Percentiles rank a stretch among this genome's conserved stretches.
phyloP scores from a whole-genome alignment of 2,329 filamentous ascomycete species.

The Pseudonectria foliicola region DNA sequence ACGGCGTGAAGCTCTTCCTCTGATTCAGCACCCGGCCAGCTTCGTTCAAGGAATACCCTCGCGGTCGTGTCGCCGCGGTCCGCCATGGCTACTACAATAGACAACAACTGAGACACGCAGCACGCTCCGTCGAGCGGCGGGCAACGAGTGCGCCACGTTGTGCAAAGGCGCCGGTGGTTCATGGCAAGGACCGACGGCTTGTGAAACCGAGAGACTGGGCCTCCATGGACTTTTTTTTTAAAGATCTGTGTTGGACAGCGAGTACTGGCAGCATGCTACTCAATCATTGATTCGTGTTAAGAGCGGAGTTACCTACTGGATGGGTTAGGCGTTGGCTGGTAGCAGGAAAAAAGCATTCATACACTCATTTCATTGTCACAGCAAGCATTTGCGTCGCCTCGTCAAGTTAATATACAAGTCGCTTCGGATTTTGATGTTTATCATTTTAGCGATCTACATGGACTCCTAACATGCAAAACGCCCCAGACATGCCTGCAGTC shows the following conservation, averaged over 20 bases:
- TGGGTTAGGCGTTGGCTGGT: conserved; percentile 7
- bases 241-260: too few relatives aligned
- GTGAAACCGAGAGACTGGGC: too few relatives aligned
- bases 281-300: too few relatives aligned
- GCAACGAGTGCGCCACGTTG: too few relatives aligned
- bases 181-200: too few relatives aligned
- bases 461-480: conserved; percentile 28
- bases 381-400: neutral
- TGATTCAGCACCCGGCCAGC: conserved; percentile 22
- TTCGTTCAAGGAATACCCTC: conserved; percentile 3
- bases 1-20: conserved; percentile 58
- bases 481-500: conserved; percentile 24
- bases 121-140: neutral
- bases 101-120: too few relatives aligned
- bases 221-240: too few relatives aligned
- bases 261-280: too few relatives aligned
- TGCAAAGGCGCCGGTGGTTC: too few relatives aligned
- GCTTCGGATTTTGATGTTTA: neutral
- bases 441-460: conserved; percentile 23
- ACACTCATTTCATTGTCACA: neutral
- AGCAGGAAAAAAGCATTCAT: conserved; percentile 1
- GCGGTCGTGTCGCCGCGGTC: neutral
- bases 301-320: conserved; percentile 1
- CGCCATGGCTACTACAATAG: too few relatives aligned
- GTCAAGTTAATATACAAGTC: neutral